A percentile compares a stretch with the other conserved stretches of the same genome.
These are phyloP conservation scores for Uromyces viciae-fabae DNA, from an alignment of 1,284 basidiomycete species.

Conservation along the genomic window DNA sequence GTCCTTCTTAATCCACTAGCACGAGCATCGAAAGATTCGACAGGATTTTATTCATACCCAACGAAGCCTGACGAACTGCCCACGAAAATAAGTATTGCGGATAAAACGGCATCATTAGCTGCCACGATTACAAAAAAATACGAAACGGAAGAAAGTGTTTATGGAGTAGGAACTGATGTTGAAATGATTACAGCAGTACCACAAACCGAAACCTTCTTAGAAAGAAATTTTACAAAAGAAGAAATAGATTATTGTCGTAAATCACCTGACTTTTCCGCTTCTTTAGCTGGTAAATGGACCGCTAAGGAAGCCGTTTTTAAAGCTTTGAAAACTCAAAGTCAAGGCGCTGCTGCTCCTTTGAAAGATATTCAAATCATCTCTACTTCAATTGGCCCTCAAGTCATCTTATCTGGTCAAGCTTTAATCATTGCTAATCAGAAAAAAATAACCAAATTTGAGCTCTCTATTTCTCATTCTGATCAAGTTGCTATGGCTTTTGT, in stretches of 20 bases:
- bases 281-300: slow-evolving; percentile 93
- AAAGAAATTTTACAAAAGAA: slow-evolving; percentile 85
- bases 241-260: slow-evolving; percentile 80
- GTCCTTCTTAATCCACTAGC: slow-evolving; percentile 92
- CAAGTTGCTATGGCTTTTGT: slow-evolving; percentile 43
- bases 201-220: slow-evolving; percentile 72
- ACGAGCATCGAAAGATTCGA: slow-evolving; percentile 69
- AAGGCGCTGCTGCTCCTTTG: slow-evolving; percentile 87
- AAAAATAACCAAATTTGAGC: slow-evolving; percentile 69
- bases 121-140: slow-evolving; percentile 65
- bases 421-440: slow-evolving; percentile 68
- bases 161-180: slow-evolving; percentile 52
- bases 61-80: slow-evolving; percentile 60
- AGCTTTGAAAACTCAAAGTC: slow-evolving; percentile 82
- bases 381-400: slow-evolving; percentile 52
- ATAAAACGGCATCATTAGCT: slow-evolving; percentile 61
- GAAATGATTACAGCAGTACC: slow-evolving; percentile 91
- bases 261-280: slow-evolving; percentile 82
- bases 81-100: slow-evolving; percentile 49
- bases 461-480: slow-evolving; percentile 65
- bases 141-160: slow-evolving; percentile 48
- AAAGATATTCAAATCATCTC: slow-evolving; percentile 94
- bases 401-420: slow-evolving; percentile 74
- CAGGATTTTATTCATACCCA: slow-evolving; percentile 74
- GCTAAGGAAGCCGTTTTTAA: slow-evolving; percentile 99